These are phyloP conservation scores for Didymella segeticola DNA, from an alignment of 2,329 filamentous ascomycete genomes.

Conservation along the genomic window DNA sequence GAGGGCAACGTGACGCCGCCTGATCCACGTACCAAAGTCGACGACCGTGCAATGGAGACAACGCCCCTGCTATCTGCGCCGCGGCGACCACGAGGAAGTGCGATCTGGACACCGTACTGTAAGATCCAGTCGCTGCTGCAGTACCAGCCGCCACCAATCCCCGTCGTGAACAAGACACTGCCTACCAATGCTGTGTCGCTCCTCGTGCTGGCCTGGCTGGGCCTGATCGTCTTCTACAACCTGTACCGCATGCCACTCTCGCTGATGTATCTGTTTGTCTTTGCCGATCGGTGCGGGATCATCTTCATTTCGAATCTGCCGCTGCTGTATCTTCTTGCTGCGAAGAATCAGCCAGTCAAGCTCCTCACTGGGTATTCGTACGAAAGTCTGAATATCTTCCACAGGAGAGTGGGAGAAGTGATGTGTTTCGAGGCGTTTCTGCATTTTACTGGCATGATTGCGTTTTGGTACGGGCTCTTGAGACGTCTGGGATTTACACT, in stretches of 20 bases:
- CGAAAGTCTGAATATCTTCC: conserved; percentile 70
- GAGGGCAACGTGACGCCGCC: conserved; percentile 45
- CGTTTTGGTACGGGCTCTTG: conserved; percentile 62
- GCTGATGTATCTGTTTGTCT: conserved; percentile 61
- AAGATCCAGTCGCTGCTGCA: conserved; percentile 50
- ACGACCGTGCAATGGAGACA: conserved; percentile 36
- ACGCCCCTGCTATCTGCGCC: conserved; percentile 41
- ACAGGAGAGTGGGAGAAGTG: conserved; percentile 67
- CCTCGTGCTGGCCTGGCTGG: conserved; percentile 59
- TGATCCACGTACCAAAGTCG: conserved; percentile 11
- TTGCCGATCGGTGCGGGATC: conserved; percentile 64
- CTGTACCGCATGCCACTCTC: conserved; percentile 60
- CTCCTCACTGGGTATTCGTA: conserved; percentile 69
- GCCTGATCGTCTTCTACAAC: conserved; percentile 65
- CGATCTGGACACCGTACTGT: conserved; percentile 29
- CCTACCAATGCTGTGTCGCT: conserved; percentile 65
- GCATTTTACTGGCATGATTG: conserved; percentile 63
- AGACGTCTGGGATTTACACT: conserved; percentile 59
- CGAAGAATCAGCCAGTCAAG: conserved; percentile 71
- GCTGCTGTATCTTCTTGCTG: conserved; percentile 67
- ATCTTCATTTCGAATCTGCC: conserved; percentile 61
- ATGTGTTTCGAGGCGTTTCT: conserved; percentile 66
- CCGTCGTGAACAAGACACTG: conserved; percentile 62
- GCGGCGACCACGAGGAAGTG: conserved; percentile 3
- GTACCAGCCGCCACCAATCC: conserved; percentile 65